Evolutionary conservation across 257 asterid genomes (phyloP), one percentile per base, ranked within the genome.

Genomic region (Plantago ovata): DNA sequence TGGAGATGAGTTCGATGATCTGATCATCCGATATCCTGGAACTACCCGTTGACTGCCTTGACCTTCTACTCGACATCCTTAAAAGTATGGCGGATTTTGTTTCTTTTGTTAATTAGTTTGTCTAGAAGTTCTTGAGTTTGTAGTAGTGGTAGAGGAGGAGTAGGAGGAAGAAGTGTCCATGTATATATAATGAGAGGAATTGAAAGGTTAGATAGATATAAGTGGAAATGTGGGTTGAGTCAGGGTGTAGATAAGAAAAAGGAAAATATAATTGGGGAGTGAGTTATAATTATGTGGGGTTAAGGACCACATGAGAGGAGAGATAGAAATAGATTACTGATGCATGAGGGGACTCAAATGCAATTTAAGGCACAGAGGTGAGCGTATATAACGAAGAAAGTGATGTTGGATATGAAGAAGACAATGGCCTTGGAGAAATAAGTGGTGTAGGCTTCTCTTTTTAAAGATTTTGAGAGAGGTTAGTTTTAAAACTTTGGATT

Each of bases 11-110:
- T 18, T 83, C 80, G 11, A 81, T 75, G 67, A 85, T 85, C 58
- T 83, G 95, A 56, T 85, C 93, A 40, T 85, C 95, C 1, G 77
- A 53, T 40, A 85, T 85, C 63, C 95, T 70, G 0, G 86, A 64
- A 55, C 70, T 42, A 21, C 68, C 70, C 16, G 66, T n/a, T 11
- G 92, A 51, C 60, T 74, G 84, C 58, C 89, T 70, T 24, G 85
- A 72, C 68, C 95, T 77, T 78, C 89, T 80, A 13, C 86, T 83
- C 3, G 95, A 85, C 93, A 79, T 80, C 50, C 41, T 69, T 59
- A 9, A 16, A 39, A n/a, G 1, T 57, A 42, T 41, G 3, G 28
- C 3, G 22, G 36, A 23, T 51, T 10, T 19, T 40, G 21, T 41
- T 21, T 38, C 7, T 9, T 10, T 50, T 12, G n/a, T n/a, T n/a